Percentiles rank a stretch among this genome's conserved stretches.
phyloP scores from a whole-genome alignment of 306 rosid genomes.

The Glycine latifolia region DNA sequence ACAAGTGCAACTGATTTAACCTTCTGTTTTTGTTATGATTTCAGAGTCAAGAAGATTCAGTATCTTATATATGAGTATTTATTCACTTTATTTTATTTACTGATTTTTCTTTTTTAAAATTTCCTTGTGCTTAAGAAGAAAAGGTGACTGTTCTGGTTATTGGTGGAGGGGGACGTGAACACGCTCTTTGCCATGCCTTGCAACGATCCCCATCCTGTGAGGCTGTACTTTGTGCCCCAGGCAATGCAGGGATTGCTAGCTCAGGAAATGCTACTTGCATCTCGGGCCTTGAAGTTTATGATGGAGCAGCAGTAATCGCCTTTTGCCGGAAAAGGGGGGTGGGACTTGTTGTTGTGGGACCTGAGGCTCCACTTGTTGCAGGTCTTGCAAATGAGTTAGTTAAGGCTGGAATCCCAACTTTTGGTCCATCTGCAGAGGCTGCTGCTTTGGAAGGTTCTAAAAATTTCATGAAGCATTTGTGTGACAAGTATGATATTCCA shows the following conservation, averaged over 20 bases:
- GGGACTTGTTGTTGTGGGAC: conserved; percentile 93
- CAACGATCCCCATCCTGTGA: conserved; percentile 82
- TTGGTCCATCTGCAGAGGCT: conserved; percentile 98
- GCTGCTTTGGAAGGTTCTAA: conserved; percentile 99
- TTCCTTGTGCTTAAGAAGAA: conserved; percentile 50
- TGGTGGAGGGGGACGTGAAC: conserved; percentile 98
- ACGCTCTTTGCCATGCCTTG: conserved; percentile 95
- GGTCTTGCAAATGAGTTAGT: conserved; percentile 79
- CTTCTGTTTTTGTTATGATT: no score
- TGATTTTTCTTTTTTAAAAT: background rate
- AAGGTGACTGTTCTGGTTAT: conserved; percentile 73
- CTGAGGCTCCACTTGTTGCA: conserved; percentile 91
- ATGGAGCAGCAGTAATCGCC: conserved; percentile 68
- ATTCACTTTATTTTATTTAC: conserved; percentile 17
- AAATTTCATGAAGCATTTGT: conserved; percentile 91
- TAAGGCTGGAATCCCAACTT: conserved; percentile 80
- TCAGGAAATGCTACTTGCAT: conserved; percentile 87
- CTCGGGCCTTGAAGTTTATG: conserved; percentile 66
- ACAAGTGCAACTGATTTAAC: no score
- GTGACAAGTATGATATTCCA: conserved; percentile 87
- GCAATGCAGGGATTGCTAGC: conserved; percentile 89
- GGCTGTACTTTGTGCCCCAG: conserved; percentile 85
- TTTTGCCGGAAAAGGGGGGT: conserved; percentile 79
- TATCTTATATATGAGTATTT: background rate
- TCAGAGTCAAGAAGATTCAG: no score